Evolutionary conservation across 768 basidiomycete genomes (phyloP).

Genomic region (Pholiota conissans): DNA sequence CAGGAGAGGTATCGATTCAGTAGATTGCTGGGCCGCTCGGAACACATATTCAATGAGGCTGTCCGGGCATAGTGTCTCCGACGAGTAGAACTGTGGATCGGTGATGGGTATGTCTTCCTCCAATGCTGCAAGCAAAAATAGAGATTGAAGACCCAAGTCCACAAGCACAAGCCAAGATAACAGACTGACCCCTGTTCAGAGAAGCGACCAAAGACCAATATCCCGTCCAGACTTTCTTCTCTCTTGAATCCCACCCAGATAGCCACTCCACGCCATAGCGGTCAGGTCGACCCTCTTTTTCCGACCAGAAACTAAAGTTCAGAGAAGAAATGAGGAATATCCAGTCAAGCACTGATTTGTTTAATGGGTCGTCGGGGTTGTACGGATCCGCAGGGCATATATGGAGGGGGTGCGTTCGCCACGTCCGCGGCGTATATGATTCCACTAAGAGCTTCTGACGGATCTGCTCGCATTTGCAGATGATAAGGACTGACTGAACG

Average conservation of each 20-base stretch:
- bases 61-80: constrained; percentile 69
- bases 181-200: constrained; percentile 67
- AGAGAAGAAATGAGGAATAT: constrained; percentile 85
- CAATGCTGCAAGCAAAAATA: constrained; percentile 49
- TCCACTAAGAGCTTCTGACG: constrained; percentile 54
- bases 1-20: constrained; percentile 70
- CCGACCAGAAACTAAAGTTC: constrained; percentile 92
- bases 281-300: constrained; percentile 52
- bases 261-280: constrained; percentile 83
- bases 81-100: constrained; percentile 77
- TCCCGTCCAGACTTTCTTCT: constrained; percentile 65
- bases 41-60: constrained; percentile 69
- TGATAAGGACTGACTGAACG: constrained; percentile 3
- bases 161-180: not conserved
- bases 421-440: constrained; percentile 77
- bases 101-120: constrained; percentile 78
- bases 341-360: constrained; percentile 71
- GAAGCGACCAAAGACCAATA: constrained; percentile 89
- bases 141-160: not conserved
- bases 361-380: constrained; percentile 49
- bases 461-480: constrained; percentile 48
- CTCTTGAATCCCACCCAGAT: constrained; percentile 57
- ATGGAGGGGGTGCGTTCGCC: constrained; percentile 78
- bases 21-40: constrained; percentile 53
- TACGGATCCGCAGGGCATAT: constrained; percentile 70